phyloP scores from a whole-genome alignment of 1,284 basidiomycete genomes.

The Gomphus bonarii region DNA sequence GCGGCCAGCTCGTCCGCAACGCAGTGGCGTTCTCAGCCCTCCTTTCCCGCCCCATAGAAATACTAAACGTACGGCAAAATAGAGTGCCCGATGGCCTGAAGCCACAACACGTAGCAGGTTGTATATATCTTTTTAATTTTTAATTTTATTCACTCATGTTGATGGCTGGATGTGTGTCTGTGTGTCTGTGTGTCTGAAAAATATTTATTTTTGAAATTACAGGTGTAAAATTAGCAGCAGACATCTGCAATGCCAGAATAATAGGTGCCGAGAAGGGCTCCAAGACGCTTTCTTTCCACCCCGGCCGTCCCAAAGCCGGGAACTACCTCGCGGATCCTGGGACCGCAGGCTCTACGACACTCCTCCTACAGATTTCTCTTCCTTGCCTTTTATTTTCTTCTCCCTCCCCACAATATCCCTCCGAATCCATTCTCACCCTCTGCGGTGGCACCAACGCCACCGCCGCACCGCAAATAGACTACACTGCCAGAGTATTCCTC shows the following conservation, averaged over 20 bases:
- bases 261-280: conserved; percentile 44
- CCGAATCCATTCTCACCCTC: conserved; percentile 37
- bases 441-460: conserved; percentile 61
- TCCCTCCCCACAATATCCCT: neutral
- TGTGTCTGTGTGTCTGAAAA: no score
- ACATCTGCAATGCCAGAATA: conserved; percentile 42
- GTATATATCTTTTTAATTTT: no score
- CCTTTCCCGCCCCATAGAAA: conserved; percentile 42
- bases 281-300: conserved; percentile 37
- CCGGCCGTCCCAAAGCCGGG: conserved; percentile 32
- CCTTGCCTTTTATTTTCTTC: conserved; percentile 52
- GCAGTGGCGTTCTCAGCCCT: conserved; percentile 50
- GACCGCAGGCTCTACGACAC: conserved; percentile 59
- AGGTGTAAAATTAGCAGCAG: conserved; percentile 54
- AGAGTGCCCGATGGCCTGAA: conserved; percentile 52
- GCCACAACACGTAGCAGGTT: conserved; percentile 59
- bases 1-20: conserved; percentile 64
- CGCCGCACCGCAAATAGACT: conserved; percentile 62
- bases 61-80: conserved; percentile 47
- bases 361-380: conserved; percentile 60
- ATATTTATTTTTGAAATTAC: neutral
- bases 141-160: no score
- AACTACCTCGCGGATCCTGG: conserved; percentile 45
- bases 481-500: conserved; percentile 48
- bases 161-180: no score